Conservation (phyloP, 2,329 filamentous ascomycete species). For the Rasamsonia emersonii region DNA sequence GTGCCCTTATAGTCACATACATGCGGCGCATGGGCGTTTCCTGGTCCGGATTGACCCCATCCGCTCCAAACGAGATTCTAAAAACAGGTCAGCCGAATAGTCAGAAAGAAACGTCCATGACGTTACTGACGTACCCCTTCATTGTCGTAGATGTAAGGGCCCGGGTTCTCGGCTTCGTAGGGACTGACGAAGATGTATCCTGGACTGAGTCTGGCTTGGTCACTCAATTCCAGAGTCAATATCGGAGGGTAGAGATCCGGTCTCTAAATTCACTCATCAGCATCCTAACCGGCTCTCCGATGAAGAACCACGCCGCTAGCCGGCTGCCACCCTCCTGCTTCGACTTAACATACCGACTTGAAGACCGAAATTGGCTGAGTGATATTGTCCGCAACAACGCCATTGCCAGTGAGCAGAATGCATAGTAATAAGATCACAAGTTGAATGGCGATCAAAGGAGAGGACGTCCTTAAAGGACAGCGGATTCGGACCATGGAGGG, state of each 20-base stretch:
- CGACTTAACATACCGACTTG: too few species aligned
- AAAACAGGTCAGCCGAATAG: background rate
- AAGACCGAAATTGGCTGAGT: too few species aligned
- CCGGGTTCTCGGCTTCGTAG: constrained; percentile 41
- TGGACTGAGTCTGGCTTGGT: constrained; percentile 28
- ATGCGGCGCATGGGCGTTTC: constrained; percentile 40
- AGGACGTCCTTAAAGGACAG: too few species aligned
- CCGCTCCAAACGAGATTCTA: constrained; percentile 44
- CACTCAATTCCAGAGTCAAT: constrained; percentile 22
- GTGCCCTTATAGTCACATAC: constrained; percentile 41
- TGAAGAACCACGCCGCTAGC: too few species aligned
- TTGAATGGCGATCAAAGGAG: too few species aligned
- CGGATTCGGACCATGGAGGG: too few species aligned
- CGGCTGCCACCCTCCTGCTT: too few species aligned
- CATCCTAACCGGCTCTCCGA: too few species aligned
- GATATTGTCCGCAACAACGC: too few species aligned
- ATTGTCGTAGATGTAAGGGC: constrained; percentile 46
- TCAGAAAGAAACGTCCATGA: background rate
- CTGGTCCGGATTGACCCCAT: constrained; percentile 41
- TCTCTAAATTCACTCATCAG: too few species aligned
- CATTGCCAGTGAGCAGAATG: too few species aligned
- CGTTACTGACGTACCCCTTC: constrained; percentile 27
- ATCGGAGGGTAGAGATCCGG: constrained; percentile 32
- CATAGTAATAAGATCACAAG: too few species aligned
- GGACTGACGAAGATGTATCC: constrained; percentile 46